phyloP scores from a whole-genome alignment of 441 rosid genomes.

The Euphorbia schlechtendalii region DNA sequence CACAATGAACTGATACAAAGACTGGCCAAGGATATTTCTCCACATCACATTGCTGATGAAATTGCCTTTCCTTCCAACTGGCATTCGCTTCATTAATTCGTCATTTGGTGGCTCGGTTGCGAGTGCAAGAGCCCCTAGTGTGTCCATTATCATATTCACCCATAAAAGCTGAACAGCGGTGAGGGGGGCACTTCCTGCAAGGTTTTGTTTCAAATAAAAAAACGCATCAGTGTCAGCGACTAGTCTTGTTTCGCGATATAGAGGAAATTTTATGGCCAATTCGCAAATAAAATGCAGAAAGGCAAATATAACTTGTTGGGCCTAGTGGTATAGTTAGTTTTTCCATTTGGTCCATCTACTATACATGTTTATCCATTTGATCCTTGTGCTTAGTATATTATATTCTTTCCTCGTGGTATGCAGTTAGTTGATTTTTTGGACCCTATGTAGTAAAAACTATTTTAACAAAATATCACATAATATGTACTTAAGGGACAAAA shows the following conservation, averaged over 20 bases:
- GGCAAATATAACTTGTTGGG: no score
- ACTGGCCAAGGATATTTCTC: conserved; percentile 65
- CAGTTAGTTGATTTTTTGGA: no score
- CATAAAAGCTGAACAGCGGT: conserved; percentile 76
- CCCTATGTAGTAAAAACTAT: no score
- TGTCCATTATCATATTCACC: conserved; percentile 89
- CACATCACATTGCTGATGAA: conserved; percentile 75
- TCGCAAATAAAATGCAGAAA: conserved; percentile 6
- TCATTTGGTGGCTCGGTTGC: conserved; percentile 71
- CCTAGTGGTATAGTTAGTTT: no score
- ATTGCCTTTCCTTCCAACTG: conserved; percentile 63
- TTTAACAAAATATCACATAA: no score
- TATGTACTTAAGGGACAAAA: no score
- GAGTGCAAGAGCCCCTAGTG: conserved; percentile 75
- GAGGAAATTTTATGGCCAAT: not conserved
- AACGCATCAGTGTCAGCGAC: not conserved
- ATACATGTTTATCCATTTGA: no score
- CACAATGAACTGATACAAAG: conserved; percentile 51
- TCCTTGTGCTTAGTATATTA: no score
- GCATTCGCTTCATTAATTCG: conserved; percentile 56
- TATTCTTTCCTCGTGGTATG: no score
- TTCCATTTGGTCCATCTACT: no score
- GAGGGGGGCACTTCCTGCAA: conserved; percentile 58
- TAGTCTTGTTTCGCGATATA: no score
- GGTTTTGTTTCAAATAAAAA: no score